These are phyloP conservation scores for Penicillium sp. DNA, from an alignment of 2,329 filamentous ascomycete species.

Conservation along the genomic window DNA sequence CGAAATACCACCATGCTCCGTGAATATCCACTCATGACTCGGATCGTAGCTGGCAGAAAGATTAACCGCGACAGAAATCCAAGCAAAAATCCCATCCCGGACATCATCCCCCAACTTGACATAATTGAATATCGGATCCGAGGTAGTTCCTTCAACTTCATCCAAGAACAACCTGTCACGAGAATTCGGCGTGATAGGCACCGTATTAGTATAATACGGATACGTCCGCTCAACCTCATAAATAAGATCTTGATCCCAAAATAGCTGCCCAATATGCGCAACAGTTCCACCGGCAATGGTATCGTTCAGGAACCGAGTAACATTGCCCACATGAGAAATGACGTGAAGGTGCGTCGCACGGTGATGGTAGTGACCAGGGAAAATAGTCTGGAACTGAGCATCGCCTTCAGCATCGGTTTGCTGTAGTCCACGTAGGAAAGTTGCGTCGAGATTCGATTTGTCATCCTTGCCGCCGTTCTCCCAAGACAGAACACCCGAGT, in stretches of 20 bases:
- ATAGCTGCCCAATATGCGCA: constrained; percentile 53
- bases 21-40: background rate
- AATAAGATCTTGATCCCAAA: background rate
- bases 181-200: background rate
- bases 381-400: constrained; percentile 41
- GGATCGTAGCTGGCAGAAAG: constrained; percentile 1
- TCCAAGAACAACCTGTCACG: background rate
- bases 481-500: constrained; percentile 36
- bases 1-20: background rate
- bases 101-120: background rate
- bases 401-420: constrained; percentile 43
- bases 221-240: background rate
- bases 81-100: constrained; percentile 1
- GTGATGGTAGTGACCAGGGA: constrained; percentile 48
- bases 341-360: constrained; percentile 34
- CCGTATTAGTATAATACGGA: background rate
- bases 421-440: constrained; percentile 47
- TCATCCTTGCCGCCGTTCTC: constrained; percentile 42
- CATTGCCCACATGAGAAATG: constrained; percentile 30
- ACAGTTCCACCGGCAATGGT: constrained; percentile 49
- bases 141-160: constrained; percentile 1
- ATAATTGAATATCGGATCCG: constrained; percentile 3
- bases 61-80: constrained; percentile 3
- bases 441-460: constrained; percentile 51
- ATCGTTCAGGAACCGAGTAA: constrained; percentile 26